Percentiles rank a stretch among this genome's conserved stretches.
These are phyloP conservation scores for Solanum sparsipilum DNA, from an alignment of 257 asterid species.

Conservation along the genomic window DNA sequence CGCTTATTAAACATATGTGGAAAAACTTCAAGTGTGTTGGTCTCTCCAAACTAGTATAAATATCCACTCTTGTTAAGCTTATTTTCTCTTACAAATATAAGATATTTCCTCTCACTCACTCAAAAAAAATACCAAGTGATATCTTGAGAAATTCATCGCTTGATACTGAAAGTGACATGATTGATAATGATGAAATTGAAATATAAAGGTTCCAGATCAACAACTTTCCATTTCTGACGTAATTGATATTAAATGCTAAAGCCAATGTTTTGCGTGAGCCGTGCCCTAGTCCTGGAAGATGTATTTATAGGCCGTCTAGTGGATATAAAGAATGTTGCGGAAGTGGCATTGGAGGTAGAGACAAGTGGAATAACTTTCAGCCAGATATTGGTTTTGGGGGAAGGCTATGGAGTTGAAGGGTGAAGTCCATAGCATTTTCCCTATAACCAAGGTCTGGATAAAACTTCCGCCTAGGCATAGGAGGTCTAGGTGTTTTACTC, in stretches of 20 bases:
- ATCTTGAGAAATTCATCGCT: too few species aligned
- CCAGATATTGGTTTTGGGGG: slow-evolving; percentile 17
- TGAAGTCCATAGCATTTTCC: slow-evolving; percentile 10
- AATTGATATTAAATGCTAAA: not conserved
- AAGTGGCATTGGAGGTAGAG: slow-evolving; percentile 37
- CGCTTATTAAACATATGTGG: too few species aligned
- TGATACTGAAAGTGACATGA: slow-evolving; percentile 3
- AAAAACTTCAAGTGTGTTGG: too few species aligned
- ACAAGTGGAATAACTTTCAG: not conserved
- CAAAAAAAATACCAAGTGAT: too few species aligned
- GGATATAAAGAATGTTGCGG: slow-evolving; percentile 52
- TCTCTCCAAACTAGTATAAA: too few species aligned
- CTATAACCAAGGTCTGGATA: slow-evolving; percentile 27
- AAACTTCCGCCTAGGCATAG: slow-evolving; percentile 35
- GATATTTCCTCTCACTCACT: not conserved
- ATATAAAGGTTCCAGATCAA: slow-evolving; percentile 9
- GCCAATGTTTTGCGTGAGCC: slow-evolving; percentile 24
- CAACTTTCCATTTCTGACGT: not conserved
- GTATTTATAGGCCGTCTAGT: slow-evolving; percentile 32
- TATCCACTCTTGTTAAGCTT: too few species aligned
- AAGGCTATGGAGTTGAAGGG: not conserved
- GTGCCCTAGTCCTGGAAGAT: slow-evolving; percentile 37
- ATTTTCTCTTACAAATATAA: too few species aligned
- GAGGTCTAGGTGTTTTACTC: slow-evolving; percentile 45
- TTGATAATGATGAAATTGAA: slow-evolving; percentile 7